These are phyloP conservation scores for Ustilago crameri DNA, from an alignment of 1,284 basidiomycete species.

Conservation along the genomic window DNA sequence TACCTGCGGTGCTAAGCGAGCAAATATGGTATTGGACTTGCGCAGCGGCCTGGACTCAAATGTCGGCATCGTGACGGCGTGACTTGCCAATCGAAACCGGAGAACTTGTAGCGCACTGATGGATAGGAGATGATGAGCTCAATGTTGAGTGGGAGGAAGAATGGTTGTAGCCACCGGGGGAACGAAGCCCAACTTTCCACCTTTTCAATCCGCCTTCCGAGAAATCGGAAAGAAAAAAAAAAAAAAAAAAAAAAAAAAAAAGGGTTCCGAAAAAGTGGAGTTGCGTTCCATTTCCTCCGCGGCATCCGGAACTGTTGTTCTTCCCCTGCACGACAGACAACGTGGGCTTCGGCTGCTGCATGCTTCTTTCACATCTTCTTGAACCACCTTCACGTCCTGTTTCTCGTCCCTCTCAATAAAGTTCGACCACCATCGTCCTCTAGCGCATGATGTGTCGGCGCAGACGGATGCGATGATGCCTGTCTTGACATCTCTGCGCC, in stretches of 20 bases:
- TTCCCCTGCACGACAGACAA: too few species aligned
- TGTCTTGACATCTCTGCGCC: constrained; percentile 47
- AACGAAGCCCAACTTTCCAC: constrained; percentile 3
- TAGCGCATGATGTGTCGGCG: too few species aligned
- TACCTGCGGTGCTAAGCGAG: constrained; percentile 47
- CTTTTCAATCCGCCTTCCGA: constrained; percentile 1
- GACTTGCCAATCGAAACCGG: neutral
- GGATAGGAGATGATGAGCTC: neutral
- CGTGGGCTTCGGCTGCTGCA: constrained; percentile 8
- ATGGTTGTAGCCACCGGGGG: neutral
- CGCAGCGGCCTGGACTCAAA: constrained; percentile 50
- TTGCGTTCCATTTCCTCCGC: neutral
- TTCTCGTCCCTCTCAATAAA: too few species aligned
- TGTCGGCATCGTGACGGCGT: constrained; percentile 32
- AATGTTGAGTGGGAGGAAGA: neutral
- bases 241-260: too few species aligned
- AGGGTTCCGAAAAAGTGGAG: constrained; percentile 18
- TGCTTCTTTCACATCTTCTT: neutral
- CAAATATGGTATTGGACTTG: constrained; percentile 28
- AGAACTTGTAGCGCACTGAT: neutral
- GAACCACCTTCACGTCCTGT: neutral
- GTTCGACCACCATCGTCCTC: too few species aligned
- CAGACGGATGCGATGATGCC: constrained; percentile 36
- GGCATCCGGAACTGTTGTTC: constrained; percentile 10
- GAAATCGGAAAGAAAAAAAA: constrained; percentile 6